Percentiles rank a stretch among this genome's conserved stretches.
Conservation (phyloP, 306 rosid species). For the Malus asiatica region DNA sequence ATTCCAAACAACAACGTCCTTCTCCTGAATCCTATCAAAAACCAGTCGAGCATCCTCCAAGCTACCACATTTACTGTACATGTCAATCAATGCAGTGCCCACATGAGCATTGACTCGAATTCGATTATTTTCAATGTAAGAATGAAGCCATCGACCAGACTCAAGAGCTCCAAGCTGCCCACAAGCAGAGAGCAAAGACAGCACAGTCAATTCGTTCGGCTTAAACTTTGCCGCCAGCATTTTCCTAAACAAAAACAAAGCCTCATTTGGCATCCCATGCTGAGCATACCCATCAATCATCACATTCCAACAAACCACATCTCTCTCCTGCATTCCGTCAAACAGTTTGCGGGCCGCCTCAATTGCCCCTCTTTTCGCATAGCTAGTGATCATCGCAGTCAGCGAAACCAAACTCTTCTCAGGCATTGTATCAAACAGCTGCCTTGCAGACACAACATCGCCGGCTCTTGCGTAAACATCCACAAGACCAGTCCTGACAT, state of each 20-base stretch:
- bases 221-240: conserved; percentile 45
- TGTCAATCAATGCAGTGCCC: conserved; percentile 69
- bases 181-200: conserved; percentile 63
- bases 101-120: conserved; percentile 43
- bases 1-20: conserved; percentile 74
- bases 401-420: conserved; percentile 52
- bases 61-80: conserved; percentile 74
- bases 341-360: conserved; percentile 49
- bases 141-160: conserved; percentile 74
- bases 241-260: conserved; percentile 47
- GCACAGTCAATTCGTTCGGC: conserved; percentile 60
- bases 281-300: conserved; percentile 74
- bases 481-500: conserved; percentile 53
- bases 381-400: conserved; percentile 64
- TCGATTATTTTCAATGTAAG: conserved; percentile 36
- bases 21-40: conserved; percentile 40
- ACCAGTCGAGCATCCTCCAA: conserved; percentile 56
- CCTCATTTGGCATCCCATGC: conserved; percentile 56
- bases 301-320: conserved; percentile 82
- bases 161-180: conserved; percentile 77
- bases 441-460: conserved; percentile 42
- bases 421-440: conserved; percentile 62
- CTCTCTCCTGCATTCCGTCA: conserved; percentile 41
- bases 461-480: conserved; percentile 62
- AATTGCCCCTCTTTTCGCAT: conserved; percentile 49